Evolutionary conservation across 352 stramenopile species (phyloP), one percentile per base, ranked within the genome.

Genomic region (Pythium phragmitis): DNA sequence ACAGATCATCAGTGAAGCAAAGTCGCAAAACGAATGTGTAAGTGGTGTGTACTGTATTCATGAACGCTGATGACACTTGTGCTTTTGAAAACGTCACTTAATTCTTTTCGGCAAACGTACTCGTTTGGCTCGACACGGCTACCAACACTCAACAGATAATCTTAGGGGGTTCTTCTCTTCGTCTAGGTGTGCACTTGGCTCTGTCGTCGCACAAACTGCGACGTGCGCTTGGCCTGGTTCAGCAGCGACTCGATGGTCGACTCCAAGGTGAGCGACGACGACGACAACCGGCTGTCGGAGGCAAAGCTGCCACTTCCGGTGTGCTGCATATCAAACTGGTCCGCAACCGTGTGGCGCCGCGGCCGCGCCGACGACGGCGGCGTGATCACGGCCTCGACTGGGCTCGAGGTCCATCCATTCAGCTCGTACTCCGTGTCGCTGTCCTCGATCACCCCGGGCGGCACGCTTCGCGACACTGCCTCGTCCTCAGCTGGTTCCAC

Each of bases 171-270:
- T 42, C 30, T 42, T 21, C 4, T 46, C 33, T 37, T 55, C 13
- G 6, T 65, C 48, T 65, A 65, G 37, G 57, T 28, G 57, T 63
- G 51, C 14, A 19, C 33, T n/a, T 66, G 36, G n/a, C 33, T 68
- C 30, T 72, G 66, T 43, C 67, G 34, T 6, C 57, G 54, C 19
- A 75, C 42, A 19, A 60, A 69, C 30, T 82, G 73, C 30, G 82
- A 92, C 36, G 83, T 92, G 58, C 85, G 75, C 11, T 80, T 87
- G 12, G 77, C 76, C 51, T 88, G 80, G 4, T 90, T 72, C 48
- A 92, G 54, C 60, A 92, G 70, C 46, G 80, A 89, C 60, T 90
- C 80, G 52, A 92, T 89, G 1, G 82, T 87, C 53, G 80, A 86
- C 36, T 92, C 76, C 42, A 90, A 74, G 49, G 88, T 80, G 17